These are phyloP conservation scores for Talaromyces ruber DNA, from an alignment of 495 filamentous ascomycete genomes.

Conservation along the genomic window DNA sequence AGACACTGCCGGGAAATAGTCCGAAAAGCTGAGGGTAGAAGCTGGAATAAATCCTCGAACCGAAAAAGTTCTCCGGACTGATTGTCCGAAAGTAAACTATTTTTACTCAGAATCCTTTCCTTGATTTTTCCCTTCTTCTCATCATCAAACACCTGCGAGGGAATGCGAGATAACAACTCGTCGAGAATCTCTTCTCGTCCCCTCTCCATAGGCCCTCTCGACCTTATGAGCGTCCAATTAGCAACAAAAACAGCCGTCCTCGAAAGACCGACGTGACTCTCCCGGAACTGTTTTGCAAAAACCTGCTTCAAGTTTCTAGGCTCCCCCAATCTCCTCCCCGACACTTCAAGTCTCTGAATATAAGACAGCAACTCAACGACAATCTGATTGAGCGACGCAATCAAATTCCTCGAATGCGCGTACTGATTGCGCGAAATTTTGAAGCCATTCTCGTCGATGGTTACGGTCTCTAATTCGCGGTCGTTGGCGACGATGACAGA, in stretches of 20 bases:
- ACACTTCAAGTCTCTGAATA: conserved; percentile 22
- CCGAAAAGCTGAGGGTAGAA: conserved; percentile 25
- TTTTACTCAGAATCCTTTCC: conserved; percentile 27
- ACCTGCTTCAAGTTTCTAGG: conserved; percentile 32
- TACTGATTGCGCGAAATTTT: conserved; percentile 22
- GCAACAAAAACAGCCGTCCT: conserved; percentile 33
- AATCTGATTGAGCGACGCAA: conserved; percentile 33
- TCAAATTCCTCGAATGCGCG: conserved; percentile 26
- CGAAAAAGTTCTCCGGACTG: conserved; percentile 31
- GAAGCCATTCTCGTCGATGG: conserved; percentile 25
- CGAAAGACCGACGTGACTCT: conserved; percentile 31
- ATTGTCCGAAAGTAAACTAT: conserved; percentile 19
- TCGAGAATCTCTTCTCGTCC: conserved; percentile 24
- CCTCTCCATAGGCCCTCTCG: conserved; percentile 17
- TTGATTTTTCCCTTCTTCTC: conserved; percentile 22
- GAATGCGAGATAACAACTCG: conserved; percentile 24
- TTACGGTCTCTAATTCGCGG: conserved; percentile 27
- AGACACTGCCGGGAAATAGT: conserved; percentile 16
- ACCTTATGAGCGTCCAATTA: conserved; percentile 29
- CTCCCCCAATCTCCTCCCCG: conserved; percentile 15
- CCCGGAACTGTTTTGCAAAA: conserved; percentile 34
- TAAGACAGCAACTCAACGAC: conserved; percentile 37
- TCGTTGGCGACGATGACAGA: conserved; percentile 33
- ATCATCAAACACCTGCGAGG: conserved; percentile 21
- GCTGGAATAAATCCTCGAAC: conserved; percentile 21